Conservation (phyloP, 345 rosid genomes). For the Euphorbia lathyris region DNA sequence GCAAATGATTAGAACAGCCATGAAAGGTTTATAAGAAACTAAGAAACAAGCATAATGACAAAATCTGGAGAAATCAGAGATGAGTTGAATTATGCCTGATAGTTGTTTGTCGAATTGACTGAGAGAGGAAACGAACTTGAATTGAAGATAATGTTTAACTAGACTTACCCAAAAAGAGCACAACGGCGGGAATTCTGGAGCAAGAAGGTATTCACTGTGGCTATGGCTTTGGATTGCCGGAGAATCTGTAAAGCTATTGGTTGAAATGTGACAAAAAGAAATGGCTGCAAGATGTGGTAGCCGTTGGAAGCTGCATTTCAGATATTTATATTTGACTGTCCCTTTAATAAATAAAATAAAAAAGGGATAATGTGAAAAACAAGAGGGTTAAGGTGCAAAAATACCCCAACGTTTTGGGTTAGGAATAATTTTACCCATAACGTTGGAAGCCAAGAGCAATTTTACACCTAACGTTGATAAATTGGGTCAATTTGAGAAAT, state of each 20-base stretch:
- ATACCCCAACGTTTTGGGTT: too few species aligned
- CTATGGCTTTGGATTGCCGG: neutral
- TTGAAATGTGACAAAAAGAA: neutral
- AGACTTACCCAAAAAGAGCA: neutral
- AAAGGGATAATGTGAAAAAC: too few species aligned
- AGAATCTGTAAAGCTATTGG: conserved; percentile 5
- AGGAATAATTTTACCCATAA: too few species aligned
- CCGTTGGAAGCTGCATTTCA: neutral
- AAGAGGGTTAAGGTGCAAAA: too few species aligned
- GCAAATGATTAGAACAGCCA: conserved; percentile 47
- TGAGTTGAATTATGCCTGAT: neutral
- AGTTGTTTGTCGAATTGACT: conserved; percentile 19
- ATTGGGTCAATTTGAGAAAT: too few species aligned
- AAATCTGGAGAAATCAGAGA: neutral
- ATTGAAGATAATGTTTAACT: neutral
- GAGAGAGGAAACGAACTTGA: neutral
- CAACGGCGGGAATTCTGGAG: neutral
- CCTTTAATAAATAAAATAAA: neutral
- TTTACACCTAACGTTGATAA: too few species aligned
- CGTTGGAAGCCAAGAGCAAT: too few species aligned
- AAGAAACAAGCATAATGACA: conserved; percentile 2
- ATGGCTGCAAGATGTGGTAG: neutral
- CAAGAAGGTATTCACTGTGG: neutral
- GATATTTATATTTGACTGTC: neutral
- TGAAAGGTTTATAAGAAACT: conserved; percentile 15